Evolutionary conservation across 2,329 filamentous ascomycete genomes (phyloP).

Genomic region (Leptodontidium sp.): DNA sequence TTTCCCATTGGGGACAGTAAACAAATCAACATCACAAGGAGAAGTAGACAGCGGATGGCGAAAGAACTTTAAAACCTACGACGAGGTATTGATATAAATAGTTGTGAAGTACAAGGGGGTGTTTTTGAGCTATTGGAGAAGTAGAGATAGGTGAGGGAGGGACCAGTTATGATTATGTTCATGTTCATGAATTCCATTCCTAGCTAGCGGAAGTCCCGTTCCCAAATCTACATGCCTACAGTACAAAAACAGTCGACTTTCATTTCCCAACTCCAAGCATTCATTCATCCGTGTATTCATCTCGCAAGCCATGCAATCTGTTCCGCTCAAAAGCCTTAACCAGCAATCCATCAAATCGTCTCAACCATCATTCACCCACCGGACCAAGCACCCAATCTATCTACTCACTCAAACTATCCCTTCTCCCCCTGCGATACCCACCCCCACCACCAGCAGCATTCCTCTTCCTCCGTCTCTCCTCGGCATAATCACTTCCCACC

Average conservation of each 20-base stretch:
- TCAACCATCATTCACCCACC: neutral
- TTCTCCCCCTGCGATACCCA: conserved; percentile 36
- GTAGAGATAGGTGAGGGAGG: too few relatives aligned
- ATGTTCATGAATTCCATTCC: conserved; percentile 1
- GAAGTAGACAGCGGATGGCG: too few relatives aligned
- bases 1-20: too few relatives aligned
- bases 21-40: too few relatives aligned
- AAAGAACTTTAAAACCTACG: too few relatives aligned
- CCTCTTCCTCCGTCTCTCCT: conserved; percentile 45
- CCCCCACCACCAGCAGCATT: conserved; percentile 34
- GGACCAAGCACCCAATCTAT: neutral
- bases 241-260: neutral
- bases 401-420: conserved; percentile 24
- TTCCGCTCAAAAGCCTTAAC: neutral
- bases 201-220: neutral
- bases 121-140: too few relatives aligned
- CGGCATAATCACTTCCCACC: conserved; percentile 43
- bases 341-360: neutral
- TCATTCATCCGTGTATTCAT: conserved; percentile 9
- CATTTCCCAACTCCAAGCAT: conserved; percentile 11
- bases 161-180: too few relatives aligned
- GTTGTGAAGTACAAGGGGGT: too few relatives aligned
- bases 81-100: too few relatives aligned
- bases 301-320: conserved; percentile 8
- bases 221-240: conserved; percentile 6